These are phyloP conservation scores for Chamaecrista fasciculata DNA, from an alignment of 306 rosid genomes.

Conservation along the genomic window DNA sequence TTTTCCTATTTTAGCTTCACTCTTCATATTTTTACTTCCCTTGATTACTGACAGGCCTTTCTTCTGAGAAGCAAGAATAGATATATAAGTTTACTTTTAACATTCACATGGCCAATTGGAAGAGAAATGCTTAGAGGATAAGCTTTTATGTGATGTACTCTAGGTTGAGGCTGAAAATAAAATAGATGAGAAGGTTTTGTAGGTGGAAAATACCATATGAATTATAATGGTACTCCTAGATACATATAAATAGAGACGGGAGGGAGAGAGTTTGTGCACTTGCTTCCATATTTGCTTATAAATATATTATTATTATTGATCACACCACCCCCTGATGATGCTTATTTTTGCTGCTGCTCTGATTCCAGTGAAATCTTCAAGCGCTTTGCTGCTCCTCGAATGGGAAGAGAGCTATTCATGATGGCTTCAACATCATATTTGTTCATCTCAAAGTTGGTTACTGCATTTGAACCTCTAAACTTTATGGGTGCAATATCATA, in stretches of 20 bases:
- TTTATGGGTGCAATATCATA: constrained; percentile 89
- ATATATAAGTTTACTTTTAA: background rate
- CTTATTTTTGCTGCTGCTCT: constrained; percentile 45
- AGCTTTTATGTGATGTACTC: no score
- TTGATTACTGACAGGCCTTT: no score
- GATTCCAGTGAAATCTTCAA: constrained; percentile 59
- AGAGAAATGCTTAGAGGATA: background rate
- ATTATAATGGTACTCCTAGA: no score
- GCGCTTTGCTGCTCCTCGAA: constrained; percentile 76
- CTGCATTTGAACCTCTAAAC: constrained; percentile 72
- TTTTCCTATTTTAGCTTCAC: no score
- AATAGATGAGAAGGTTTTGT: background rate
- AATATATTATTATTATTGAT: background rate
- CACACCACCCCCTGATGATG: no score
- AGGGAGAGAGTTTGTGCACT: constrained; percentile 11
- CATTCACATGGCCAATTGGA: no score
- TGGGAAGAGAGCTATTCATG: constrained; percentile 56
- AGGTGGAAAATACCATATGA: background rate
- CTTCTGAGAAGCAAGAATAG: no score
- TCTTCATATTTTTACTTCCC: no score
- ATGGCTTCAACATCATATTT: constrained; percentile 69
- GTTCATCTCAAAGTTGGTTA: constrained; percentile 81
- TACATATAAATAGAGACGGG: no score
- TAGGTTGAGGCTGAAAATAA: no score
- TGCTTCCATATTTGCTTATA: constrained; percentile 26